A percentile compares a stretch with the other conserved stretches of the same genome.
phyloP scores from a whole-genome alignment of 331 rosid species.

The Prunus yedoensis region DNA sequence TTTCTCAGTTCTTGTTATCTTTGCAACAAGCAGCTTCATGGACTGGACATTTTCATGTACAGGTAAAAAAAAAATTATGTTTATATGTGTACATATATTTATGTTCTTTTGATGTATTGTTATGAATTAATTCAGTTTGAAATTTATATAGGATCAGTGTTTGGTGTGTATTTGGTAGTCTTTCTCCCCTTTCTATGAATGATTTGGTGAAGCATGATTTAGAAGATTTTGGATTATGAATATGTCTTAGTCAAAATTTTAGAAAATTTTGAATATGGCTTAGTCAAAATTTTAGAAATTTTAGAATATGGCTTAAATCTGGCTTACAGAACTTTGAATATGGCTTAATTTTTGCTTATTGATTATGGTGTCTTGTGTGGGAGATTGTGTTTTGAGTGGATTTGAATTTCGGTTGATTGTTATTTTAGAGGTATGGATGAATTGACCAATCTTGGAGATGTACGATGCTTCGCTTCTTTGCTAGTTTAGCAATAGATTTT shows the following conservation, averaged over 20 bases:
- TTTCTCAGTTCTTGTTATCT: slow-evolving; percentile 53
- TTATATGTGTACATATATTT: not conserved
- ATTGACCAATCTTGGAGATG: not conserved
- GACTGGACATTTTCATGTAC: slow-evolving; percentile 68
- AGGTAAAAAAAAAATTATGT: slow-evolving; percentile 33
- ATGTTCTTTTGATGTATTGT: not conserved
- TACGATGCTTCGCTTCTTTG: not conserved
- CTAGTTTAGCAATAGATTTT: not conserved
- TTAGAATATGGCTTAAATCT: not conserved
- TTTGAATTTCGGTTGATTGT: not conserved
- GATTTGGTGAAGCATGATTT: not conserved
- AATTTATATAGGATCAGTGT: not conserved
- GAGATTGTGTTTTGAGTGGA: not conserved
- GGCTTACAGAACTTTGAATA: not conserved
- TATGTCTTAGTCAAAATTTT: no score
- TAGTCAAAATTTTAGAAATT: no score
- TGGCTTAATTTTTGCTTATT: not conserved
- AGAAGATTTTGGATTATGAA: slow-evolving; percentile 4
- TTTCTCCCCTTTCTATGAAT: not conserved
- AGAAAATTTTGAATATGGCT: not conserved
- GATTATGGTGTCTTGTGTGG: not conserved
- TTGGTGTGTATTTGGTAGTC: not conserved
- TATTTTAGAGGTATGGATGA: not conserved
- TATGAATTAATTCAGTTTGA: not conserved
- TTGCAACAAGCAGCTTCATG: slow-evolving; percentile 54